These are phyloP conservation scores for Stellera chamaejasme DNA, from an alignment of 345 rosid genomes.

Conservation along the genomic window DNA sequence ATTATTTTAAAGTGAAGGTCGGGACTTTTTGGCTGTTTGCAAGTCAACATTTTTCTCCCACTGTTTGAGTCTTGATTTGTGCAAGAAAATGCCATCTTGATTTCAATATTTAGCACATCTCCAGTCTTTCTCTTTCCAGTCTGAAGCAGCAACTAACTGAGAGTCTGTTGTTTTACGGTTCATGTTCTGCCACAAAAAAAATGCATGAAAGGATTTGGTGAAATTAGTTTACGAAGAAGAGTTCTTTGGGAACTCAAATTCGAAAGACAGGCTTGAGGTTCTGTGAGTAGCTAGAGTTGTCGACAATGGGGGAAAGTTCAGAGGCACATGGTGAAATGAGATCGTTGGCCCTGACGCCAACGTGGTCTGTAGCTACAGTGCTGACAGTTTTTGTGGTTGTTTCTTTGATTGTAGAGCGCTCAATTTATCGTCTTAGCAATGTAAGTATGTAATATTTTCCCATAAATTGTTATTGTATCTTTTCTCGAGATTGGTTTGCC, in stretches of 20 bases:
- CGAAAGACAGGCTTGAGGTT: slow-evolving; percentile 5
- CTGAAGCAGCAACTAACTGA: neutral
- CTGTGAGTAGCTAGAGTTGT: slow-evolving; percentile 6
- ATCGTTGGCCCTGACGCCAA: slow-evolving; percentile 77
- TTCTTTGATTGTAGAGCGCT: slow-evolving; percentile 81
- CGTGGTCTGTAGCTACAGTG: slow-evolving; percentile 97
- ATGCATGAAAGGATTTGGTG: slow-evolving; percentile 5
- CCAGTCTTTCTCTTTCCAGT: neutral
- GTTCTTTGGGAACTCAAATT: slow-evolving; percentile 1
- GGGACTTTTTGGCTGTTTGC: neutral
- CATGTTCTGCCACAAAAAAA: neutral
- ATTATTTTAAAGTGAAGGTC: neutral
- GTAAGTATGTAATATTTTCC: slow-evolving; percentile 32
- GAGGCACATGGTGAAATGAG: slow-evolving; percentile 37
- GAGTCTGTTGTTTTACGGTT: neutral
- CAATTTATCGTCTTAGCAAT: slow-evolving; percentile 60
- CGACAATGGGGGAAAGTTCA: slow-evolving; percentile 17
- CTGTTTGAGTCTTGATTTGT: slow-evolving; percentile 3
- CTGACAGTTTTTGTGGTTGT: slow-evolving; percentile 75
- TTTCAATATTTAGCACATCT: neutral
- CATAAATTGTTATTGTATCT: neutral
- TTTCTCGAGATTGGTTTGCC: neutral
- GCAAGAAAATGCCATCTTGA: neutral
- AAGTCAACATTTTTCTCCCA: slow-evolving; percentile 1
- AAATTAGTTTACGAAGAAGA: neutral